Evolutionary conservation across 768 basidiomycete species (phyloP).

Genomic region (Tylopilus subfusipes): DNA sequence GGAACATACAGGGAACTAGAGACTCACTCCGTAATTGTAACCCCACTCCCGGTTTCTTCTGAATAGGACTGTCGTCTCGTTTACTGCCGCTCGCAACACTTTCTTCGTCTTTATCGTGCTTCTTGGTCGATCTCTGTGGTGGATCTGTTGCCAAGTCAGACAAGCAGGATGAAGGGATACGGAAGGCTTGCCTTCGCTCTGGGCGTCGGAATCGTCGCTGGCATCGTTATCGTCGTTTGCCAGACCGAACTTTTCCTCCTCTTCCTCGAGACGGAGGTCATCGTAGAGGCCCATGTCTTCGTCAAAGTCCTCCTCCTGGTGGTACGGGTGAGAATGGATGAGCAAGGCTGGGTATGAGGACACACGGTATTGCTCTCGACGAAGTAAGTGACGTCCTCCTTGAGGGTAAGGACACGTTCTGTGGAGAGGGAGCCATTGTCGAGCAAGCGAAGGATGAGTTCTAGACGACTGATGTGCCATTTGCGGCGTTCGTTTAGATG

Average conservation of each 20-base stretch:
- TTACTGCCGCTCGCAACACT: slow-evolving; percentile 64
- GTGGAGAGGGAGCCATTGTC: slow-evolving; percentile 88
- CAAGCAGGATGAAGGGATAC: not conserved
- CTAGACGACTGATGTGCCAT: slow-evolving; percentile 92
- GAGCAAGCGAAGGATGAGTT: slow-evolving; percentile 87
- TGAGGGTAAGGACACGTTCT: slow-evolving; percentile 76
- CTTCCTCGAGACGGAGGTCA: slow-evolving; percentile 94
- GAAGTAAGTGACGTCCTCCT: slow-evolving; percentile 95
- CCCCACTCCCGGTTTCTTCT: slow-evolving; percentile 69
- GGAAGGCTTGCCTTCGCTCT: slow-evolving; percentile 61
- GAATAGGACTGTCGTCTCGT: slow-evolving; percentile 72
- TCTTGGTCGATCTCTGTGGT: slow-evolving; percentile 69
- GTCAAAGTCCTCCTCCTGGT: slow-evolving; percentile 93
- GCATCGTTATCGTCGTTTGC: slow-evolving; percentile 64
- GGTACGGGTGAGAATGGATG: slow-evolving; percentile 17
- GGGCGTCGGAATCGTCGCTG: slow-evolving; percentile 71
- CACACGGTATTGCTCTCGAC: slow-evolving; percentile 93
- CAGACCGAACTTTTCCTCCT: slow-evolving; percentile 90
- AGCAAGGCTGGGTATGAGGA: slow-evolving; percentile 19
- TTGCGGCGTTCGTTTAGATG: slow-evolving; percentile 86
- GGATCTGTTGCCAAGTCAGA: slow-evolving; percentile 41
- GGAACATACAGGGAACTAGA: slow-evolving; percentile 1
- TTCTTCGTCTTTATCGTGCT: slow-evolving; percentile 70
- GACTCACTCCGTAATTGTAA: slow-evolving; percentile 72
- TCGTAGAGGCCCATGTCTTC: slow-evolving; percentile 98